phyloP scores from a whole-genome alignment of 257 asterid species.

The Verbena officinalis region DNA sequence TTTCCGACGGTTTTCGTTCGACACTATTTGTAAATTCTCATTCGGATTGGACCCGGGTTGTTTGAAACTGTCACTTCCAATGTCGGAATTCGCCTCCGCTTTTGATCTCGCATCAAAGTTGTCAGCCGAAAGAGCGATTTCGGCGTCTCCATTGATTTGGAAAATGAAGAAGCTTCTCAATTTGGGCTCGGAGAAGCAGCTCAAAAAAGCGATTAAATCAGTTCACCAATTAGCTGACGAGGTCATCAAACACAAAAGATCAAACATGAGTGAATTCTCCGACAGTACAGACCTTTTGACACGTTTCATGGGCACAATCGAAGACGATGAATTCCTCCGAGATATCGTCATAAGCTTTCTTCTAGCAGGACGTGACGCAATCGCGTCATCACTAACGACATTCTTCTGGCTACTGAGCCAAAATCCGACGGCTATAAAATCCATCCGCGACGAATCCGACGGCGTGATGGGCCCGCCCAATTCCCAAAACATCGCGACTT shows the following conservation, averaged over 20 bases:
- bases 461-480: neutral
- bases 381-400: constrained; percentile 49
- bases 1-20: constrained; percentile 57
- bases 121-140: constrained; percentile 55
- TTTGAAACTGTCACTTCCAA: constrained; percentile 45
- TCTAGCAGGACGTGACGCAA: constrained; percentile 59
- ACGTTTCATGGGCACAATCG: constrained; percentile 44
- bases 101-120: constrained; percentile 58
- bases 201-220: constrained; percentile 42
- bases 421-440: neutral
- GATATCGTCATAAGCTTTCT: constrained; percentile 57
- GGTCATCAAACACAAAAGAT: constrained; percentile 19
- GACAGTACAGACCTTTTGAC: constrained; percentile 33
- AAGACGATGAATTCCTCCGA: constrained; percentile 44
- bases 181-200: constrained; percentile 53
- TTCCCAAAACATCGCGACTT: neutral
- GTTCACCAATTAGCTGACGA: constrained; percentile 27
- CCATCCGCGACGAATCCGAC: constrained; percentile 9
- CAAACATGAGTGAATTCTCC: neutral
- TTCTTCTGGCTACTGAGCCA: constrained; percentile 33
- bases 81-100: constrained; percentile 44
- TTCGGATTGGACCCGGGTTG: constrained; percentile 66
- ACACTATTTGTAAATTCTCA: constrained; percentile 54
- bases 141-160: constrained; percentile 53
- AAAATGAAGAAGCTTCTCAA: constrained; percentile 49